Evolutionary conservation across 148 eudicot species (phyloP).

Genomic region (Amaranthus hypochondriacus): DNA sequence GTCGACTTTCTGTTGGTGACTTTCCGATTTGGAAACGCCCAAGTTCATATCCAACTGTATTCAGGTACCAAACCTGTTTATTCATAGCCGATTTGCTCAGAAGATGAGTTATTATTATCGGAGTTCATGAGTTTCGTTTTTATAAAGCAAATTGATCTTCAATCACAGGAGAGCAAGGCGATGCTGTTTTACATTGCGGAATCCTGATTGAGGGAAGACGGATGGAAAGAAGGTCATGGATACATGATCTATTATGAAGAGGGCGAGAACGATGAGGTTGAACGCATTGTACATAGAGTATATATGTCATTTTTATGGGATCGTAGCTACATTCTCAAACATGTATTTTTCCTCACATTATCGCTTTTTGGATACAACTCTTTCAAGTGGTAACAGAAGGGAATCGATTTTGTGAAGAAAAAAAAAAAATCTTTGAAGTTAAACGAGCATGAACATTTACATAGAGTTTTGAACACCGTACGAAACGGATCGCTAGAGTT

Average conservation of each 20-base stretch:
- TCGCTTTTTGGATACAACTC: too few species aligned
- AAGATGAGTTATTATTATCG: neutral
- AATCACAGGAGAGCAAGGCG: neutral
- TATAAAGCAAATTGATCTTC: neutral
- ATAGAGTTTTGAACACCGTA: too few species aligned
- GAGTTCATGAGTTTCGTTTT: slow-evolving; percentile 3
- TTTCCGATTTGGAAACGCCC: neutral
- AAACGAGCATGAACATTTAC: too few species aligned
- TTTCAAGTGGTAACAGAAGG: too few species aligned
- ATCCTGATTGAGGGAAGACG: slow-evolving; percentile 2
- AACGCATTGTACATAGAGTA: neutral
- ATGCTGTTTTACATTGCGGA: slow-evolving; percentile 9
- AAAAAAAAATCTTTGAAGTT: too few species aligned
- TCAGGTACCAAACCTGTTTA: neutral
- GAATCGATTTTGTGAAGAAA: too few species aligned
- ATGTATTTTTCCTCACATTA: too few species aligned
- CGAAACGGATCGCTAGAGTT: too few species aligned
- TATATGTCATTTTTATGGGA: neutral
- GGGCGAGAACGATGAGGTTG: neutral
- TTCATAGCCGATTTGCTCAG: neutral
- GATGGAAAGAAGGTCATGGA: neutral
- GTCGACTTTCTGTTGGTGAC: neutral
- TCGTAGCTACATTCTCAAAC: too few species aligned
- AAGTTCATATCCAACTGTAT: neutral
- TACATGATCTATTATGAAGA: neutral